These are phyloP conservation scores for Barnettozyma salicaria DNA, from an alignment of 805 yeast species.

Conservation along the genomic window DNA sequence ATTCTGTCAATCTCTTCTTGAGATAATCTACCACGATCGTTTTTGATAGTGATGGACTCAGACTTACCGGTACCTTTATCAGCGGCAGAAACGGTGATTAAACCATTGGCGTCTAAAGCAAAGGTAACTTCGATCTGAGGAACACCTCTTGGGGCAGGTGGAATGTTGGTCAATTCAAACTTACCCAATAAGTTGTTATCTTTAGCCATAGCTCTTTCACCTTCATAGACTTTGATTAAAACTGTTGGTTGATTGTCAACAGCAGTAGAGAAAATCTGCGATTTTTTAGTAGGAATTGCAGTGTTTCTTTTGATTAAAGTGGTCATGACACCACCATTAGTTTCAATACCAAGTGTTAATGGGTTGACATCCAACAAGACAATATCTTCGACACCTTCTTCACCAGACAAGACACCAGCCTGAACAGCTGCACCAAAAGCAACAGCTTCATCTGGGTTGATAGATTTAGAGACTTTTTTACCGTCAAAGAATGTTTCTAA, in stretches of 20 bases:
- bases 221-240: slow-evolving; percentile 88
- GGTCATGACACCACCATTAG: slow-evolving; percentile 97
- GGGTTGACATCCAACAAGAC: slow-evolving; percentile 92
- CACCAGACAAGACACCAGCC: slow-evolving; percentile 96
- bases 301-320: slow-evolving; percentile 92
- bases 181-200: slow-evolving; percentile 88
- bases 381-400: slow-evolving; percentile 85
- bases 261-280: slow-evolving; percentile 92
- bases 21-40: slow-evolving; percentile 89
- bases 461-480: slow-evolving; percentile 94
- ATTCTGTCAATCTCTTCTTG: slow-evolving; percentile 94
- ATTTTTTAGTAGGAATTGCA: slow-evolving; percentile 91
- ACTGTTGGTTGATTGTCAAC: slow-evolving; percentile 96
- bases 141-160: slow-evolving; percentile 89
- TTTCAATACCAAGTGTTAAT: slow-evolving; percentile 91
- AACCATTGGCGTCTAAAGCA: slow-evolving; percentile 82
- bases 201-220: slow-evolving; percentile 92
- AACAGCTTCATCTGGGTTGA: slow-evolving; percentile 99
- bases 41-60: slow-evolving; percentile 85
- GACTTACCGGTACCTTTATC: slow-evolving; percentile 94
- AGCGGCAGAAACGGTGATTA: slow-evolving; percentile 76
- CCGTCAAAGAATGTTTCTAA: slow-evolving; percentile 87
- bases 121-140: slow-evolving; percentile 91
- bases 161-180: slow-evolving; percentile 80
- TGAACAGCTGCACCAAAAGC: slow-evolving; percentile 99